Evolutionary conservation across 768 basidiomycete species (phyloP).

Genomic region (Boletus fagicola): DNA sequence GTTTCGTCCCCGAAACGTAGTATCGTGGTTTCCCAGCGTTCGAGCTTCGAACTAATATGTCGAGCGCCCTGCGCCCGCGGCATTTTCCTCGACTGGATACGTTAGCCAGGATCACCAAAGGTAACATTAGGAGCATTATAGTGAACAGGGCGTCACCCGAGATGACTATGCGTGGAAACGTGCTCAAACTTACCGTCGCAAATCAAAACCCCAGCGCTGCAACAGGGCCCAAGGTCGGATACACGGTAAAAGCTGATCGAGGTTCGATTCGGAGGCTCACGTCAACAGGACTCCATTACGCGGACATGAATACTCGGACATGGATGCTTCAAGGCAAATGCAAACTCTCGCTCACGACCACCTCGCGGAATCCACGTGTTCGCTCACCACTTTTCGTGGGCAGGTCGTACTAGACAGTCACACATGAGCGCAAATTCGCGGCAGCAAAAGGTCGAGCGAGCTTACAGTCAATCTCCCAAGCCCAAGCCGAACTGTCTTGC

Average conservation of each 20-base stretch:
- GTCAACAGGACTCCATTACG: neutral
- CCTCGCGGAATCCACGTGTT: neutral
- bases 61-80: neutral
- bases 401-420: slow-evolving; percentile 41
- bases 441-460: neutral
- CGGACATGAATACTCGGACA: neutral
- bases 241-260: neutral
- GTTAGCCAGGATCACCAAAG: neutral
- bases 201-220: neutral
- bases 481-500: slow-evolving; percentile 72
- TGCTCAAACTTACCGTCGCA: neutral
- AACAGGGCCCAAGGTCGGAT: neutral
- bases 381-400: slow-evolving; percentile 52
- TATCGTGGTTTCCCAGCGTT: neutral
- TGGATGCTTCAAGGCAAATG: neutral
- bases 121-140: neutral
- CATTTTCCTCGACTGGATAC: neutral
- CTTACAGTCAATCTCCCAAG: slow-evolving; percentile 80
- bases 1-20: neutral
- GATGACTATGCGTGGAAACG: neutral
- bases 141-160: neutral
- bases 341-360: neutral
- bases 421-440: neutral
- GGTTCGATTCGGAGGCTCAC: neutral
- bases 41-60: neutral